These are phyloP conservation scores for Selenicereus undatus DNA, from an alignment of 148 eudicot species.

Conservation along the genomic window DNA sequence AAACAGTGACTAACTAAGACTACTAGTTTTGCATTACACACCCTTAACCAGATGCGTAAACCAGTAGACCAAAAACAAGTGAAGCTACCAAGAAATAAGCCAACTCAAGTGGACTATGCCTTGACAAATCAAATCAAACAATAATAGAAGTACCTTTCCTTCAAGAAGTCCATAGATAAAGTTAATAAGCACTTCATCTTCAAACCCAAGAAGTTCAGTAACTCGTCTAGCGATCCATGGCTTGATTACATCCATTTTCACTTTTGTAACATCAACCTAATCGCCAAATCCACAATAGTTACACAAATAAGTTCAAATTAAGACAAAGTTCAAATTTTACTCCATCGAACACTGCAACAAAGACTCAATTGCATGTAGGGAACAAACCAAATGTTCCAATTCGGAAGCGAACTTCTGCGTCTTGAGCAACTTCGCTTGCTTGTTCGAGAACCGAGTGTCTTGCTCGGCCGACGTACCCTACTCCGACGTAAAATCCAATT, in stretches of 20 bases:
- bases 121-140: not conserved
- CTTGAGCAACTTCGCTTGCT: slow-evolving; percentile 89
- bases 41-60: not conserved
- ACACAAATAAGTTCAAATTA: not conserved
- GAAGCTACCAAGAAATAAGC: not conserved
- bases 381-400: slow-evolving; percentile 78
- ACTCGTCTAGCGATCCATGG: slow-evolving; percentile 94
- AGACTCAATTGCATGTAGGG: slow-evolving; percentile 1
- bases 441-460: slow-evolving; percentile 95
- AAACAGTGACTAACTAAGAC: too few species aligned
- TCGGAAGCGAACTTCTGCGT: slow-evolving; percentile 92
- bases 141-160: slow-evolving; percentile 52
- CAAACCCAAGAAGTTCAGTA: slow-evolving; percentile 90
- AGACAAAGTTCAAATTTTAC: not conserved
- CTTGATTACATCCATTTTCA: slow-evolving; percentile 89
- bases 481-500: not conserved
- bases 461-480: slow-evolving; percentile 98
- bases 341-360: not conserved
- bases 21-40: too few species aligned
- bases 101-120: not conserved
- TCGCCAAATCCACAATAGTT: slow-evolving; percentile 17
- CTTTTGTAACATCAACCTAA: slow-evolving; percentile 82
- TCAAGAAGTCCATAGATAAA: slow-evolving; percentile 84
- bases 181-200: slow-evolving; percentile 95
- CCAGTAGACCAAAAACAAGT: not conserved